Evolutionary conservation across 2,329 filamentous ascomycete species (phyloP), one percentile per base, ranked within the genome.

Genomic region (Xenoacremonium recifei): DNA sequence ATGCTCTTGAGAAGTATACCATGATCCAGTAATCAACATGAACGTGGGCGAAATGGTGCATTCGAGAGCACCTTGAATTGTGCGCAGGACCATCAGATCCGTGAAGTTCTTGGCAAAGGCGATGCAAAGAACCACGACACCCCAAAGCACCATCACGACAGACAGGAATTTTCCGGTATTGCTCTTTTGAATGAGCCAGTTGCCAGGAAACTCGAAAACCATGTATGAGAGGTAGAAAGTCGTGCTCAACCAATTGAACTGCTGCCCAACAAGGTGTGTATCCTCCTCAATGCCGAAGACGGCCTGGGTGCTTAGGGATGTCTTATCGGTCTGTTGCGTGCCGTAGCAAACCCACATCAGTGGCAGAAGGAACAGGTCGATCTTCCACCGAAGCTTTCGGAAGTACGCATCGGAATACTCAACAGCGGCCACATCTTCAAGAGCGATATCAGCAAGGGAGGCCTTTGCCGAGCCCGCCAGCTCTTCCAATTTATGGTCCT

Each of bases 91-190:
- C 54, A 63, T 61, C 4, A 63, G 48, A 11, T 57, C 42, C 10
- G 59, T 39, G 35, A 56, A 63, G 42, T 57, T 61, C 45, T 57
- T 54, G 7, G 60, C 53, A 13, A 58, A 59, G 18, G 56, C 58
- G 9, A 55, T 50, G 37, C 51, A 58, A 9, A 61, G 47, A 15
- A 66, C 55, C 15, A 66, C 36, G 4, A 62, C 44, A 10, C 62
- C 62, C 58, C 58, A 62, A 1, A 53, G 31, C 1, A 61, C 38
- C 63, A 69, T 67, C 32, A 63, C 61, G 4, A 59, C 53, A 6
- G 60, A 61, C 12, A 69, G 40, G 13, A 64, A 58, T 29, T 57
- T 59, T 21, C 65, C 64, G 0, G 60, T 59, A 9, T 64, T 57
- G 48, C 59, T 63, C 21, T 62, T 60, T 56, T 68, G 60, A 47